Evolutionary conservation across 345 rosid genomes (phyloP).

Genomic region (Eucalyptus erythrocorys): DNA sequence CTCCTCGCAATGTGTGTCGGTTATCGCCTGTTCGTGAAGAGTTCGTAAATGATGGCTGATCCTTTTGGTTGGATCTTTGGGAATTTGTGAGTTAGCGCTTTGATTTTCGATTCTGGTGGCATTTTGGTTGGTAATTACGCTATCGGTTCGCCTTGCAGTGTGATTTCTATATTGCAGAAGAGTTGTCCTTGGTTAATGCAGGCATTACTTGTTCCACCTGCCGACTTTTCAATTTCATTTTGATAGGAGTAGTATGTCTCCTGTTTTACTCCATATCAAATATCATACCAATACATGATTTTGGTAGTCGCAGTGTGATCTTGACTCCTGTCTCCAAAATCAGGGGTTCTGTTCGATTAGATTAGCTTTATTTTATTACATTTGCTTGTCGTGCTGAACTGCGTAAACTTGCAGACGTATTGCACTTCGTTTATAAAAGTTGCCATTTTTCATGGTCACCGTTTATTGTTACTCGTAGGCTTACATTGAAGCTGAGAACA

Average conservation of each 20-base stretch:
- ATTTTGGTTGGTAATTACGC: background rate
- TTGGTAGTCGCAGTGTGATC: background rate
- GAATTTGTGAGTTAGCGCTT: background rate
- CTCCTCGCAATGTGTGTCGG: background rate
- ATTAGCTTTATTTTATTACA: background rate
- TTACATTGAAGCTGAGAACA: conserved; percentile 76
- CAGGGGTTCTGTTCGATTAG: background rate
- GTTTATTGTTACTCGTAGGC: conserved; percentile 19
- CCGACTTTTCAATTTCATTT: background rate
- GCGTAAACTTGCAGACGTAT: background rate
- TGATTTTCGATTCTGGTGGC: background rate
- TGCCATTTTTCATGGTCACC: background rate
- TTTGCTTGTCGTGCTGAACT: background rate
- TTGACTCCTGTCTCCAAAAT: background rate
- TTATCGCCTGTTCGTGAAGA: background rate
- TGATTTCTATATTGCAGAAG: background rate
- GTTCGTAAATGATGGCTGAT: background rate
- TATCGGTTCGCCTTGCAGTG: background rate
- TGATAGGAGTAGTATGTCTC: background rate
- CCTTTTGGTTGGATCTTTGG: background rate
- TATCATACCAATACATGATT: background rate
- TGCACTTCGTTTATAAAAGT: background rate
- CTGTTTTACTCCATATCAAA: background rate
- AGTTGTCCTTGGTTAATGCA: background rate
- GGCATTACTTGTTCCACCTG: background rate